These are phyloP conservation scores for Debaryomyces fabryi DNA, from an alignment of 1,139 yeast genomes.

Conservation along the genomic window DNA sequence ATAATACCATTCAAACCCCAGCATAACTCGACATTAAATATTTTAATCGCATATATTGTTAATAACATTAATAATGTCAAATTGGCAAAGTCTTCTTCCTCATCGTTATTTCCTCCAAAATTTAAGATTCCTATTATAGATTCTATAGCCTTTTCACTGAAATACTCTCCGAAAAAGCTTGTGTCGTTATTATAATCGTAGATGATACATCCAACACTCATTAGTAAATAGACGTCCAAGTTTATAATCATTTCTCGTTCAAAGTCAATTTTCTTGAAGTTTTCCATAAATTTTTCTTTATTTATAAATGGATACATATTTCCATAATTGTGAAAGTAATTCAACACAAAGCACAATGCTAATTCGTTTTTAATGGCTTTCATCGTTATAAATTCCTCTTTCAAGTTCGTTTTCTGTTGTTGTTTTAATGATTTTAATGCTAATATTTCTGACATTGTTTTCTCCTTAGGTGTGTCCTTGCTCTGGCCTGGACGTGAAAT, in stretches of 20 bases:
- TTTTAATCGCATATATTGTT: constrained; percentile 33
- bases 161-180: constrained; percentile 27
- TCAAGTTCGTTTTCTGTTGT: constrained; percentile 18
- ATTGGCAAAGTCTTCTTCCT: constrained; percentile 24
- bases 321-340: constrained; percentile 43
- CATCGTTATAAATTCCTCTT: constrained; percentile 44
- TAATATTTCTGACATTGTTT: constrained; percentile 5
- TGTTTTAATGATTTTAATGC: constrained; percentile 4
- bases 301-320: constrained; percentile 41
- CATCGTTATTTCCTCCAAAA: constrained; percentile 23
- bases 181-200: constrained; percentile 33
- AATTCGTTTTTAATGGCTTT: constrained; percentile 31
- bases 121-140: constrained; percentile 39
- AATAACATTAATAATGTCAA: constrained; percentile 34
- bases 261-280: constrained; percentile 32
- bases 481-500: constrained; percentile 2
- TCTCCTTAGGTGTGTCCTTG: background rate
- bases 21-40: constrained; percentile 29
- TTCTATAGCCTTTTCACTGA: constrained; percentile 36
- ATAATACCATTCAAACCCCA: constrained; percentile 44
- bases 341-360: constrained; percentile 34
- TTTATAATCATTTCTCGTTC: constrained; percentile 39
- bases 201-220: constrained; percentile 45
- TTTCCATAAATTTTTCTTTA: constrained; percentile 22
- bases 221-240: constrained; percentile 39